Conservation (phyloP, 345 rosid genomes). For the Balakata baccata region DNA sequence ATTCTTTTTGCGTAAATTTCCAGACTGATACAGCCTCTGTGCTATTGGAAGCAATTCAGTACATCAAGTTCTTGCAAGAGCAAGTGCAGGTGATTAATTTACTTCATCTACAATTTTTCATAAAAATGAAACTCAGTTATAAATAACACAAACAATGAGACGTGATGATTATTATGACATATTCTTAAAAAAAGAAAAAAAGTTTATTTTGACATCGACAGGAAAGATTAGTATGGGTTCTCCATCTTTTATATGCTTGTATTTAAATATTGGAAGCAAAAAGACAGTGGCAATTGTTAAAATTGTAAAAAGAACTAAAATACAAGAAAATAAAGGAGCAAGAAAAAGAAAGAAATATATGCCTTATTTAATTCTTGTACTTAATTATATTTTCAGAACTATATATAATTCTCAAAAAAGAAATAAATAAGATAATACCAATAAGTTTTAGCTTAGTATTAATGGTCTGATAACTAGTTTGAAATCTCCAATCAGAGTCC, state of each 20-base stretch:
- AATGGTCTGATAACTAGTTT: too few relatives aligned
- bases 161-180: background rate
- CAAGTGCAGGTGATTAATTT: slow-evolving; percentile 64
- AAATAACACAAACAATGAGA: background rate
- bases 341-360: background rate
- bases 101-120: background rate
- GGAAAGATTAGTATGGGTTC: background rate
- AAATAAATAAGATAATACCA: too few relatives aligned
- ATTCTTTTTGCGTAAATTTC: background rate
- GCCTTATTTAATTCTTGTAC: background rate
- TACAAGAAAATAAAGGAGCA: background rate
- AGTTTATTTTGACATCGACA: background rate
- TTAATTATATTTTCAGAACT: background rate
- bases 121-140: background rate
- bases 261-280: background rate
- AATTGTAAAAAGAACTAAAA: background rate
- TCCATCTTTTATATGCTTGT: background rate
- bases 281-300: slow-evolving; percentile 12
- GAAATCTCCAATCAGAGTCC: too few relatives aligned
- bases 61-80: slow-evolving; percentile 69
- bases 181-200: background rate
- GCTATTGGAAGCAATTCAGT: slow-evolving; percentile 71
- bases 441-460: too few relatives aligned
- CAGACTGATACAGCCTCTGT: slow-evolving; percentile 96
- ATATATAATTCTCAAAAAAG: too few relatives aligned